Evolutionary conservation across 306 rosid species (phyloP).

Genomic region (Oxytropis ochrocephala): DNA sequence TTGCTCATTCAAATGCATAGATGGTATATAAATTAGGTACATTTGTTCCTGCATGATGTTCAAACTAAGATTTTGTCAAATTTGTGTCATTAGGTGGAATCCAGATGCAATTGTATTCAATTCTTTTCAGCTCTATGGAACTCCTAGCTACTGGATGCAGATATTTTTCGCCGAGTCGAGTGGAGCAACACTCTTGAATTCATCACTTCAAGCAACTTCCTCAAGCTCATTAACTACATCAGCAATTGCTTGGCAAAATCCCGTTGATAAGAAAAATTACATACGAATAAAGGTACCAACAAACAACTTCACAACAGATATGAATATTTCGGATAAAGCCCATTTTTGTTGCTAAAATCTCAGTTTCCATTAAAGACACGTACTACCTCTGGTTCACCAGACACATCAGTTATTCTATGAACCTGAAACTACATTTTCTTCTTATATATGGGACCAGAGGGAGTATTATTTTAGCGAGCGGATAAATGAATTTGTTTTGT

Average conservation of each 20-base stretch:
- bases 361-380: too few relatives aligned
- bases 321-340: background rate
- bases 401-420: too few relatives aligned
- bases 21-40: too few relatives aligned
- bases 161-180: constrained; percentile 59
- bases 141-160: constrained; percentile 97
- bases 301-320: background rate
- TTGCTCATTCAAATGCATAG: too few relatives aligned
- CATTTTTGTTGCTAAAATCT: background rate
- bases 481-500: too few relatives aligned
- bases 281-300: constrained; percentile 64
- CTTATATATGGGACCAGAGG: too few relatives aligned
- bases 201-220: constrained; percentile 41
- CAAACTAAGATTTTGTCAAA: constrained; percentile 18
- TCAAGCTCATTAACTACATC: constrained; percentile 55
- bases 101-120: constrained; percentile 91
- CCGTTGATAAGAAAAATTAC: constrained; percentile 35
- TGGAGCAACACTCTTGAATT: constrained; percentile 66
- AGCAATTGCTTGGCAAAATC: constrained; percentile 55
- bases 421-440: too few relatives aligned
- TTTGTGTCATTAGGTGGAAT: constrained; percentile 58
- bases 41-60: too few relatives aligned
- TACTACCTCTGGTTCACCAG: too few relatives aligned
- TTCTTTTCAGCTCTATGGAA: constrained; percentile 67
- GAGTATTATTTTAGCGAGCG: too few relatives aligned